A percentile compares a stretch with the other conserved stretches of the same genome.
These are phyloP conservation scores for Mortierella sp. DNA, from an alignment of 371 early-diverging fungal genomes.

Conservation along the genomic window DNA sequence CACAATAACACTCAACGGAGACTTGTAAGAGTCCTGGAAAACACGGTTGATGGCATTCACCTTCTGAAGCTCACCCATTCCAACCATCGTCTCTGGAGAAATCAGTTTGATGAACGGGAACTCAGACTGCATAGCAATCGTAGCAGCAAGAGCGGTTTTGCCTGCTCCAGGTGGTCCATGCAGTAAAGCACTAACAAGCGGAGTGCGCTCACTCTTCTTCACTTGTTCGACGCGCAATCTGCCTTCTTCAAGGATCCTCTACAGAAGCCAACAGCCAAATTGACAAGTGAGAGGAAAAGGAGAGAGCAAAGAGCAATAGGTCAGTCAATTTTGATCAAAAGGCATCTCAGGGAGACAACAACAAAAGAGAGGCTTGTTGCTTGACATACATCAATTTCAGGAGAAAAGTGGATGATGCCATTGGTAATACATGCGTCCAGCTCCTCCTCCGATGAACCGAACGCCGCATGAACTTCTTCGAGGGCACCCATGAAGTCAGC, in stretches of 20 bases:
- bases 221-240: constrained; percentile 90
- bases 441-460: constrained; percentile 97
- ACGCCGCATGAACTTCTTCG: constrained; percentile 97
- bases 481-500: constrained; percentile 96
- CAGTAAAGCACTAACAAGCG: constrained; percentile 87
- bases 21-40: constrained; percentile 98
- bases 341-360: background rate
- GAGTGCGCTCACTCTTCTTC: constrained; percentile 82
- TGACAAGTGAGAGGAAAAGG: background rate
- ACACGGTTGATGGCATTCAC: constrained; percentile 90
- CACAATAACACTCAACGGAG: constrained; percentile 95
- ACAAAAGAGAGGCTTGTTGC: background rate
- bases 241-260: constrained; percentile 85
- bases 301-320: background rate
- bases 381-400: constrained; percentile 69
- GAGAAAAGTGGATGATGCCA: constrained; percentile 84
- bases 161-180: constrained; percentile 96
- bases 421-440: constrained; percentile 86
- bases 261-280: constrained; percentile 1
- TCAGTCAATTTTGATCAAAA: background rate
- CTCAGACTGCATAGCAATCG: constrained; percentile 92
- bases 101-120: constrained; percentile 99
- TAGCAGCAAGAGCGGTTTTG: constrained; percentile 98
- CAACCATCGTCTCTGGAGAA: constrained; percentile 98
- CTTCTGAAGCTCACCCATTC: constrained; percentile 93